Evolutionary conservation across 2,329 filamentous ascomycete species (phyloP).

Genomic region (Curvularia eragrostidis): DNA sequence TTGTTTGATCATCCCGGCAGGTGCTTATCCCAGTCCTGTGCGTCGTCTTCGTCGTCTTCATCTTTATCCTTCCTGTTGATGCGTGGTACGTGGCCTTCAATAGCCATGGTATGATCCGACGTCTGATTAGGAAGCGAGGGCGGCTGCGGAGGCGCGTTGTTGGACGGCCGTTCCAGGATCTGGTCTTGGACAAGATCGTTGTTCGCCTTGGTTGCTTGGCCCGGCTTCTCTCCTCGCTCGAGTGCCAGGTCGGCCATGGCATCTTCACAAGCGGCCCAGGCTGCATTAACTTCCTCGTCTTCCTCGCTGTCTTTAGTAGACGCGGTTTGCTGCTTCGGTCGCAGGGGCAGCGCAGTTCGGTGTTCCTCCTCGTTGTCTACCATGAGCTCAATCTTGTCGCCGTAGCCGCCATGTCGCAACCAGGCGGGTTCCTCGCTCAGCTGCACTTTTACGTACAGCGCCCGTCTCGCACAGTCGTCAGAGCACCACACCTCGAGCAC

Average conservation of each 20-base stretch:
- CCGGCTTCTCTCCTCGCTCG: conserved; percentile 54
- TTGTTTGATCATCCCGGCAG: conserved; percentile 30
- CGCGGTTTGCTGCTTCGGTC: conserved; percentile 31
- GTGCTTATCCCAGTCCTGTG: conserved; percentile 47
- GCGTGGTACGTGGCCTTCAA: conserved; percentile 49
- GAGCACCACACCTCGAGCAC: conserved; percentile 89
- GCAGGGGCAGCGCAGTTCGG: conserved; percentile 36
- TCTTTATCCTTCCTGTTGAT: conserved; percentile 23
- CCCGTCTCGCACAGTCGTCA: conserved; percentile 75
- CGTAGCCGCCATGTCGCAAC: conserved; percentile 68
- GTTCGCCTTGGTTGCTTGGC: conserved; percentile 39
- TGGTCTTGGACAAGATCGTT: conserved; percentile 41
- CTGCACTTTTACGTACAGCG: conserved; percentile 87
- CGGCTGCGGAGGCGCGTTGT: conserved; percentile 31
- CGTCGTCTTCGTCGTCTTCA: conserved; percentile 30
- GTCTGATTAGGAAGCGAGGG: conserved; percentile 31
- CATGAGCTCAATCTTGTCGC: conserved; percentile 50
- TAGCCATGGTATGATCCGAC: conserved; percentile 42
- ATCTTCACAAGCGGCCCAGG: conserved; percentile 45
- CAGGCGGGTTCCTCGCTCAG: conserved; percentile 84
- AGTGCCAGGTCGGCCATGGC: conserved; percentile 51
- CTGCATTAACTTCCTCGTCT: conserved; percentile 39
- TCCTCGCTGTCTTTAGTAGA: conserved; percentile 29
- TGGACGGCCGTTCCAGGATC: conserved; percentile 40
- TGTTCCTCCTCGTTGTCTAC: conserved; percentile 45